Percentiles rank a stretch among this genome's conserved stretches.
These are phyloP conservation scores for Fraxinus xanthoxyloides DNA, from an alignment of 305 asterid species.

Conservation along the genomic window DNA sequence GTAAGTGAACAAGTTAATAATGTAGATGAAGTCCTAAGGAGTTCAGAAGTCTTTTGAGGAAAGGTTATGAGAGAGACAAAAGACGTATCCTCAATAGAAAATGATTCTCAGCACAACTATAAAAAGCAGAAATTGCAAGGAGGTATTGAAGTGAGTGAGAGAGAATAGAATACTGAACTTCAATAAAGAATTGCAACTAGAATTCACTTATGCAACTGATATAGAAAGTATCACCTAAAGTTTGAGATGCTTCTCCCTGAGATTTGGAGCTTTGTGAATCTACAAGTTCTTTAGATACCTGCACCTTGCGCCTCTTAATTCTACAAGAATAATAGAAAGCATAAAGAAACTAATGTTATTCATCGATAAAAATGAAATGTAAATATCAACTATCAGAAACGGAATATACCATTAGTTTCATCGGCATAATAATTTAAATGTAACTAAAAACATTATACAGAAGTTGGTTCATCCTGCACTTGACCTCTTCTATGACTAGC, in stretches of 20 bases:
- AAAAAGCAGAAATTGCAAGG: background rate
- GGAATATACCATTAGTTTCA: background rate
- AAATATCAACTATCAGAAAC: background rate
- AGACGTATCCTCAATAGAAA: background rate
- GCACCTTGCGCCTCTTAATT: constrained; percentile 70
- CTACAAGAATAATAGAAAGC: constrained; percentile 31
- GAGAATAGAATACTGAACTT: background rate
- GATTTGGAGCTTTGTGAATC: constrained; percentile 40
- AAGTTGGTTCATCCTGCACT: background rate
- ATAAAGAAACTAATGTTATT: background rate
- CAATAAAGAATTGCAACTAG: constrained; percentile 3
- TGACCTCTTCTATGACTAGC: background rate
- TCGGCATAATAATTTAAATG: background rate
- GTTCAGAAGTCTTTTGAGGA: background rate
- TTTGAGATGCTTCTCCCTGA: constrained; percentile 33
- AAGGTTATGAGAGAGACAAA: background rate
- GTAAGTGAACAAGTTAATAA: background rate
- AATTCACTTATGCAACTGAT: constrained; percentile 10
- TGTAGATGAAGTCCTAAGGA: background rate
- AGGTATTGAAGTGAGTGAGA: background rate
- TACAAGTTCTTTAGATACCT: constrained; percentile 27
- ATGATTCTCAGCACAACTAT: background rate
- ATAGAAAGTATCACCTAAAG: constrained; percentile 35
- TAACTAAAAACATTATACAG: constrained; percentile 5
- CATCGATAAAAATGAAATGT: background rate